Percentiles rank a stretch among this genome's conserved stretches.
Evolutionary conservation across 208 protist genomes (phyloP).

Genomic region (Trypanosoma cruzi): DNA sequence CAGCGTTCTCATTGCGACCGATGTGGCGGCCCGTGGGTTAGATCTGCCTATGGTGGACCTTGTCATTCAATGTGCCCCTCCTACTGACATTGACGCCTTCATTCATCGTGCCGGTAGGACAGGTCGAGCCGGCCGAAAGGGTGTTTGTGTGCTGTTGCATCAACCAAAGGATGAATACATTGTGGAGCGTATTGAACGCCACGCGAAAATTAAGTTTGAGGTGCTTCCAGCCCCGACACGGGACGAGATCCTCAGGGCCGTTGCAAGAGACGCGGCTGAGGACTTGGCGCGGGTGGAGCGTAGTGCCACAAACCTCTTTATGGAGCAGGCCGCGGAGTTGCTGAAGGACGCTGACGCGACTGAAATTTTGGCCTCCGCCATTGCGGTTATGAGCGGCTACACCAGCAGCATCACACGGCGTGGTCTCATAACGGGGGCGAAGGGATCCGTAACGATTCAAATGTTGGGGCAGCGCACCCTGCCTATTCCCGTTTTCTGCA

Average conservation of each 20-base stretch:
- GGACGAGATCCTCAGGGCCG: slow-evolving; percentile 87
- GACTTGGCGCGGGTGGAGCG: slow-evolving; percentile 89
- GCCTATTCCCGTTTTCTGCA: slow-evolving; percentile 85
- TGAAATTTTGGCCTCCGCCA: slow-evolving; percentile 86
- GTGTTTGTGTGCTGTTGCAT: slow-evolving; percentile 90
- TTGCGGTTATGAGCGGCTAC: slow-evolving; percentile 93
- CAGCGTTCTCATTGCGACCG: slow-evolving; percentile 94
- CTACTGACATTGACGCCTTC: slow-evolving; percentile 94
- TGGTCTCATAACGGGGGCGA: slow-evolving; percentile 79
- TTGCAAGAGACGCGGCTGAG: slow-evolving; percentile 83
- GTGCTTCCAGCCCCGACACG: slow-evolving; percentile 85
- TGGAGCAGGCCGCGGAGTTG: slow-evolving; percentile 85
- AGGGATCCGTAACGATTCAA: slow-evolving; percentile 77
- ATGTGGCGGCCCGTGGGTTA: slow-evolving; percentile 90
- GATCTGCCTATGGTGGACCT: slow-evolving; percentile 91
- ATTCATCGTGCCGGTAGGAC: slow-evolving; percentile 97
- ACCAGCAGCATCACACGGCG: slow-evolving; percentile 86
- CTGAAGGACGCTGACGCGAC: slow-evolving; percentile 88
- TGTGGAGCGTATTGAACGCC: slow-evolving; percentile 90
- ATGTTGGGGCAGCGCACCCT: slow-evolving; percentile 71
- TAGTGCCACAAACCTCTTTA: slow-evolving; percentile 84
- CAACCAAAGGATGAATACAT: slow-evolving; percentile 85
- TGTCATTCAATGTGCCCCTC: slow-evolving; percentile 88
- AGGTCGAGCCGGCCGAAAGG: slow-evolving; percentile 92
- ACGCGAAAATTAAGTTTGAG: slow-evolving; percentile 92